These are phyloP conservation scores for Coprinopsis sp. DNA, from an alignment of 768 basidiomycete species.

Conservation along the genomic window DNA sequence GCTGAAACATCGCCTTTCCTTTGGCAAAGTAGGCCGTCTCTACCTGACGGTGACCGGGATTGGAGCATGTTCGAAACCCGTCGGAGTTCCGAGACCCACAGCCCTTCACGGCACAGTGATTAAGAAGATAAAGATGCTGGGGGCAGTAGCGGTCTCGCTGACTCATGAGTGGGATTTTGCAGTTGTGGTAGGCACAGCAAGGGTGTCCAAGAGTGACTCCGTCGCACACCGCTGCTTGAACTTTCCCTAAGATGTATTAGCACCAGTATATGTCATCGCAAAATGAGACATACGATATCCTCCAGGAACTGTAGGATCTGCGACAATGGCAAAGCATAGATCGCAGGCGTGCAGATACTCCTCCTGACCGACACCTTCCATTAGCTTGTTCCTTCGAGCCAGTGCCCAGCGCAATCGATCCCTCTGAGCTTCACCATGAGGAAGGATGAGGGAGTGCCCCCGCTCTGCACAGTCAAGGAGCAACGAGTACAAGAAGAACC, in stretches of 20 bases:
- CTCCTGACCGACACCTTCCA: conserved; percentile 21
- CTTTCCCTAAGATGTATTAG: no score
- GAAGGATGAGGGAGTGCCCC: no score
- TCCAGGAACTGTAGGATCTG: no score
- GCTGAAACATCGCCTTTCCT: conserved; percentile 22
- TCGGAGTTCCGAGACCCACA: conserved; percentile 11
- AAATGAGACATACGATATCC: no score
- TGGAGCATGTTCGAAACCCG: conserved; percentile 19
- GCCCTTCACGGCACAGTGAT: conserved; percentile 17
- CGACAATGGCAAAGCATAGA: conserved; percentile 14
- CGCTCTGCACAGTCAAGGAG: no score
- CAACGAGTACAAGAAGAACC: no score
- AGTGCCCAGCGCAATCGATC: neutral
- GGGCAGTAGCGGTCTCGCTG: conserved; percentile 21
- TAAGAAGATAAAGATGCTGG: conserved; percentile 10
- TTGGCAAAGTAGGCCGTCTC: conserved; percentile 15
- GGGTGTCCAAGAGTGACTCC: conserved; percentile 25
- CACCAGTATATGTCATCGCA: no score
- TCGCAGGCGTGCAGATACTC: conserved; percentile 24
- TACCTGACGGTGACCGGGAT: conserved; percentile 17
- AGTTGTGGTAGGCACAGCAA: conserved; percentile 26
- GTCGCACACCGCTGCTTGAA: conserved; percentile 17
- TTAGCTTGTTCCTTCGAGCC: conserved; percentile 20
- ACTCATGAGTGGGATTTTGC: conserved; percentile 16
- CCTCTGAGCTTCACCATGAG: neutral